Evolutionary conservation across 2,329 filamentous ascomycete genomes (phyloP).

Genomic region (Beauveria sp.): DNA sequence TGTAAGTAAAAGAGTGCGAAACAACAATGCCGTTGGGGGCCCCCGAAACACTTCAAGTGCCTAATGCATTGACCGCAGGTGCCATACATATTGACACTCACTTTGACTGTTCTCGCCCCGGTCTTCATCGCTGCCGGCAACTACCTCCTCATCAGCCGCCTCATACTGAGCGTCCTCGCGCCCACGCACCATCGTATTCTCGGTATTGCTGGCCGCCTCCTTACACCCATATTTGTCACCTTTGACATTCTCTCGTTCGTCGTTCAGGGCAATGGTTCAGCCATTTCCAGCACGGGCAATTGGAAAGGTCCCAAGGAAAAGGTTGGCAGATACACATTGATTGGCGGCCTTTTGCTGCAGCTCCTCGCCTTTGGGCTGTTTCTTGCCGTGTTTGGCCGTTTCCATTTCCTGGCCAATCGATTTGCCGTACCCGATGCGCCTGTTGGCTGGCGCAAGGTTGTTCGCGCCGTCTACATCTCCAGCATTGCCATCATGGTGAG

Average conservation of each 20-base stretch:
- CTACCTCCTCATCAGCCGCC: constrained; percentile 42
- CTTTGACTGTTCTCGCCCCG: constrained; percentile 40
- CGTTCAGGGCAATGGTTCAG: constrained; percentile 36
- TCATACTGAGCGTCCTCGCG: constrained; percentile 33
- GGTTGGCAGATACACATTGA: constrained; percentile 33
- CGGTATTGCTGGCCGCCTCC: constrained; percentile 26
- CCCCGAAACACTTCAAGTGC: neutral
- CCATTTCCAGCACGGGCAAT: constrained; percentile 33
- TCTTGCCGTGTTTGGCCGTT: constrained; percentile 30
- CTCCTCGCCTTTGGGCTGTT: constrained; percentile 33
- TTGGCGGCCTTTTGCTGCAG: constrained; percentile 35
- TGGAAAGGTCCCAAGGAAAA: constrained; percentile 34
- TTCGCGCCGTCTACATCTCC: constrained; percentile 35
- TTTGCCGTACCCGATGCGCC: constrained; percentile 21
- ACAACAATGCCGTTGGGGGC: neutral
- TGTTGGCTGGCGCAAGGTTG: constrained; percentile 29
- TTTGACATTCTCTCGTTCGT: constrained; percentile 38
- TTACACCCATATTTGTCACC: constrained; percentile 39
- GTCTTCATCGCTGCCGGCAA: constrained; percentile 42
- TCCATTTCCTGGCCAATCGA: constrained; percentile 25
- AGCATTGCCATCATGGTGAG: constrained; percentile 38
- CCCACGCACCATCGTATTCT: constrained; percentile 26
- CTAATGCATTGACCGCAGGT: constrained; percentile 15
- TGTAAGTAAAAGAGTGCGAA: constrained; percentile 17
- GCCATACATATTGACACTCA: constrained; percentile 31